A percentile compares a stretch with the other conserved stretches of the same genome.
Evolutionary conservation across 2,329 filamentous ascomycete genomes (phyloP).

Genomic region (Fusarium sp.): DNA sequence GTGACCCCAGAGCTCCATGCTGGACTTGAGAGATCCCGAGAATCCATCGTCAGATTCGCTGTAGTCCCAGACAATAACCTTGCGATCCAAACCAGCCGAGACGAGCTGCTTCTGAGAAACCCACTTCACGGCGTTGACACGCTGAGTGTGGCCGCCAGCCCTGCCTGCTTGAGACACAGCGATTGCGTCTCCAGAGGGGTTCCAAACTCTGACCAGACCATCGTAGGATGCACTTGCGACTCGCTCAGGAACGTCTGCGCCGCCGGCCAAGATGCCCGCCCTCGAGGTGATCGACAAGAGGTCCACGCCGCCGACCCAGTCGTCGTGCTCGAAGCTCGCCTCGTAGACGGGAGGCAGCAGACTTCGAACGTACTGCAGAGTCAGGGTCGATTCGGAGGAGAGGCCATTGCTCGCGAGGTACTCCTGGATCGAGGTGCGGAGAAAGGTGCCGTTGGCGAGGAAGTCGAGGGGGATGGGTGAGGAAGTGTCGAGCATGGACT

Average conservation of each 20-base stretch:
- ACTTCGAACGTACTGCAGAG: slow-evolving; percentile 91
- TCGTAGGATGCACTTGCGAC: slow-evolving; percentile 96
- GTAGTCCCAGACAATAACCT: slow-evolving; percentile 90
- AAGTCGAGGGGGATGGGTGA: slow-evolving; percentile 87
- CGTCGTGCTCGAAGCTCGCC: slow-evolving; percentile 94
- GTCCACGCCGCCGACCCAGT: slow-evolving; percentile 92
- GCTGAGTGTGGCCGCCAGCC: slow-evolving; percentile 76
- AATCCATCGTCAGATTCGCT: slow-evolving; percentile 68
- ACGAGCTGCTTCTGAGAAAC: slow-evolving; percentile 79
- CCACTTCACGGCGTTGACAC: slow-evolving; percentile 84
- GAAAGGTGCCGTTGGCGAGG: slow-evolving; percentile 90
- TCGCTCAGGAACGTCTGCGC: slow-evolving; percentile 52
- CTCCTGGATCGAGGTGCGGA: slow-evolving; percentile 87
- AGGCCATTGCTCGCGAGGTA: slow-evolving; percentile 87
- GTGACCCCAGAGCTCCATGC: slow-evolving; percentile 85
- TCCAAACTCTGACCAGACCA: slow-evolving; percentile 87
- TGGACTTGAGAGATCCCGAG: slow-evolving; percentile 70
- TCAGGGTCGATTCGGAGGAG: slow-evolving; percentile 84
- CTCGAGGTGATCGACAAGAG: slow-evolving; percentile 73
- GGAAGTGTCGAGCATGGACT: slow-evolving; percentile 71
- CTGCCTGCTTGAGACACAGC: slow-evolving; percentile 73
- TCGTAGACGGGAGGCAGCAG: slow-evolving; percentile 88
- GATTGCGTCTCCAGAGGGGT: slow-evolving; percentile 83
- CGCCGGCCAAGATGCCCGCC: slow-evolving; percentile 58
- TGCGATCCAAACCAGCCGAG: slow-evolving; percentile 83